Conservation (phyloP, 495 filamentous ascomycete genomes). For the Neurospora hispaniola region DNA sequence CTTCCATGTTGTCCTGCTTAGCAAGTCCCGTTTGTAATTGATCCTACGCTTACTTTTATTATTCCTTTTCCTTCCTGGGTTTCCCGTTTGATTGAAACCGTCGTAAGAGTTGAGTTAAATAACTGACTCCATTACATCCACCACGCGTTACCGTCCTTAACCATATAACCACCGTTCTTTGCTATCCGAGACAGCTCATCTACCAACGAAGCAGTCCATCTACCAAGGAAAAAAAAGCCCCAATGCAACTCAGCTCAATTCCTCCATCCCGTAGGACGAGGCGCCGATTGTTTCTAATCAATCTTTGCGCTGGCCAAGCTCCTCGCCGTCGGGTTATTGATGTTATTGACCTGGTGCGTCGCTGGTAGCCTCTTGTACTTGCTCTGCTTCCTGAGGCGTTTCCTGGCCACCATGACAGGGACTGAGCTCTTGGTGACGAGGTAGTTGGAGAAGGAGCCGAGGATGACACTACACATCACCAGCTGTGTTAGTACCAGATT, state of each 20-base stretch:
- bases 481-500: neutral
- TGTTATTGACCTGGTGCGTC: conserved; percentile 60
- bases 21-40: neutral
- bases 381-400: conserved; percentile 63
- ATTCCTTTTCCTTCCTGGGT: neutral
- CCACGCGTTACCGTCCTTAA: neutral
- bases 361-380: conserved; percentile 52
- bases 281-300: conserved; percentile 36
- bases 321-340: conserved; percentile 49
- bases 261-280: neutral
- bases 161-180: neutral
- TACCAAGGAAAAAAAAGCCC: neutral
- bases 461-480: conserved; percentile 51
- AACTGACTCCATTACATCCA: neutral
- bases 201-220: neutral
- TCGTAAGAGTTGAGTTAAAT: neutral
- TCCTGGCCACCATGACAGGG: conserved; percentile 88
- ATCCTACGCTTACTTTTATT: neutral
- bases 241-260: too few species aligned
- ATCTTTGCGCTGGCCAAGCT: conserved; percentile 56
- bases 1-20: neutral
- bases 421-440: conserved; percentile 90
- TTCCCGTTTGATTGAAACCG: neutral
- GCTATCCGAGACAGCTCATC: neutral
- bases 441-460: conserved; percentile 95